phyloP scores from a whole-genome alignment of 768 basidiomycete genomes.

The Serendipita sp. region DNA sequence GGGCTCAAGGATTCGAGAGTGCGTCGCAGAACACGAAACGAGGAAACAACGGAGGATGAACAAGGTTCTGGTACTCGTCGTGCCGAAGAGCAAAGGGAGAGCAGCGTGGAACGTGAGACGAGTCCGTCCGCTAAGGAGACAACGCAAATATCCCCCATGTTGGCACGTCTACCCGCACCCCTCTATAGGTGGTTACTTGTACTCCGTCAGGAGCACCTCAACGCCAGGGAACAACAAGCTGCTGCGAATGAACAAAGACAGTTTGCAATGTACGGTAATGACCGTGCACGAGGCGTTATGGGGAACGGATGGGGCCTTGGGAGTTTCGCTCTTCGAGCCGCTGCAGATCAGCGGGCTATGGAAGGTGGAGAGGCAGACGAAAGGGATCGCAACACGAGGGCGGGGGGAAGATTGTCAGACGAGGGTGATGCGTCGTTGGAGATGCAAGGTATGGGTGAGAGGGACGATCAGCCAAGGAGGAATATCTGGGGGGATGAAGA shows the following conservation, averaged over 20 bases:
- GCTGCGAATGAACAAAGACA: neutral
- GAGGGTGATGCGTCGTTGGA: neutral
- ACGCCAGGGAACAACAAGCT: neutral
- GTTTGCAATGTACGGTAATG: neutral
- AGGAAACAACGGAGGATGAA: no score
- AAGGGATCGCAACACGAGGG: neutral
- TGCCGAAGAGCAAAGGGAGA: no score
- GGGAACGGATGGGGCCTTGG: neutral
- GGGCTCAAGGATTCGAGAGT: no score
- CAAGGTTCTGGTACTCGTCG: no score
- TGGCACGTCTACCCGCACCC: neutral
- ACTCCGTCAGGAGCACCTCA: neutral
- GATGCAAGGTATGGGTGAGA: neutral
- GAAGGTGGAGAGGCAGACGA: no score
- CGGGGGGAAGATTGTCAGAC: neutral
- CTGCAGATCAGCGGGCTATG: neutral
- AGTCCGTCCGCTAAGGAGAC: no score
- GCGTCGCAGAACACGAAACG: no score
- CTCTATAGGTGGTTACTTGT: neutral
- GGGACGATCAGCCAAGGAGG: neutral
- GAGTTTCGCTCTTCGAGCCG: neutral
- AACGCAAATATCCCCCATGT: no score
- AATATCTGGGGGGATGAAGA: slow-evolving; percentile 4
- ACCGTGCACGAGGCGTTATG: neutral
- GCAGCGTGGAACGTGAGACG: no score